Conservation (phyloP, 352 stramenopile species). For the Pythium monospermum region DNA sequence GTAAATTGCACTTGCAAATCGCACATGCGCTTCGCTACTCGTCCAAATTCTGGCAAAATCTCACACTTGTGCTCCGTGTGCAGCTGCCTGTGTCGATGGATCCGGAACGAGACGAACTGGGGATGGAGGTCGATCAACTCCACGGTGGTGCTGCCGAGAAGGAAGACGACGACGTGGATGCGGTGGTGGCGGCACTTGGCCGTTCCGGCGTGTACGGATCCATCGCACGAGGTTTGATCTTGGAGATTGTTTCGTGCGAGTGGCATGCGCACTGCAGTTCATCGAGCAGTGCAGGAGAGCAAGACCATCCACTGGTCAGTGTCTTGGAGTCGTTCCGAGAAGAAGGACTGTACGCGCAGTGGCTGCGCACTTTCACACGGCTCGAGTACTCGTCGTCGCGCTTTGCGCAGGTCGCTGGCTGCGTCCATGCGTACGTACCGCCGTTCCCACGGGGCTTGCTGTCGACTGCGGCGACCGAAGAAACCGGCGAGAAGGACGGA, state of each 20-base stretch:
- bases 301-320: conserved; percentile 32
- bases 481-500: conserved; percentile 3
- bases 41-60: conserved; percentile 49
- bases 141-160: too few species aligned
- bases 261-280: conserved; percentile 44
- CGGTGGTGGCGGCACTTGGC: conserved; percentile 27
- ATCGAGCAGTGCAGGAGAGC: conserved; percentile 11
- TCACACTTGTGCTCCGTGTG: conserved; percentile 52
- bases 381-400: conserved; percentile 39
- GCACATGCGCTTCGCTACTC: conserved; percentile 31
- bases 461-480: background rate
- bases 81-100: conserved; percentile 38
- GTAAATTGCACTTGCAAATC: conserved; percentile 43
- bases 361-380: conserved; percentile 57
- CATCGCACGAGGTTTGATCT: conserved; percentile 47
- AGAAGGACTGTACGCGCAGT: conserved; percentile 63
- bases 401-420: conserved; percentile 22
- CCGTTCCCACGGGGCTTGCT: conserved; percentile 6
- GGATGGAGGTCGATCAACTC: conserved; percentile 14
- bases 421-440: conserved; percentile 19
- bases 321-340: conserved; percentile 58
- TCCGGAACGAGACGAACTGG: conserved; percentile 28
- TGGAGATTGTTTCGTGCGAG: conserved; percentile 59
- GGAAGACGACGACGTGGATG: conserved; percentile 12
- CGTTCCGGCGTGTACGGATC: conserved; percentile 57